Base-by-base conservation (phyloP, 495 filamentous ascomycete genomes). In the Lasiosphaeria ovina region DNA sequence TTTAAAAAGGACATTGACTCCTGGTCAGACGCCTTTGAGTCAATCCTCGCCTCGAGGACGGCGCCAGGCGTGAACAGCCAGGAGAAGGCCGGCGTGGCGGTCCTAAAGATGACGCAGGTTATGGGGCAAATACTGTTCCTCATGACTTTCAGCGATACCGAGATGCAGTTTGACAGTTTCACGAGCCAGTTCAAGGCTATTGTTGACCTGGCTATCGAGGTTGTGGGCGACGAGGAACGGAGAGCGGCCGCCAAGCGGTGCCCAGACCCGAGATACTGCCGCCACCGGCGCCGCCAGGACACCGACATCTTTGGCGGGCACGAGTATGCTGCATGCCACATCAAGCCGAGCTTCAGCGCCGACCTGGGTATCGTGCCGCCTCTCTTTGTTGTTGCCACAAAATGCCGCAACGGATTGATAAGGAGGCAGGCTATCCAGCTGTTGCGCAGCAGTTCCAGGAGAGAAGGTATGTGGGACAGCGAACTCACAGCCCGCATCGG, bases 381-480 rank as follows among this genome's bases (percentile, higher is more conserved):
- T 0, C 73, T 87, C 3, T 88, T 80, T 58, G 72, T 83, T 10
- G 79, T 81, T 11, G 85, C 81, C 7, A 83, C 80, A 11, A 80
- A 80, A 60, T 89, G 85, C 66, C 81, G 85, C 12, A 79, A 88
- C 59, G 75, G 80, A 1, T 49, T 67, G 0, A 77, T 83, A 51
- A 75, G 86, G 11, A 73, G 81, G 4, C 76, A 79, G 57, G 86
- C 86, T 6, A 82, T 88, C 48, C 69, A 74, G 54, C 65, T 87
- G 9, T 71, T 89, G 35, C 71, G 74, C 42, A 76, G 75, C 31
- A 76, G 78, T 49, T 78, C 80, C 4, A 72, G 85, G 36, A 76
- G 85, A 62, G 87, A 89, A 72, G 85, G 82, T 16, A 79, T 88
- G 63, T 88, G 81, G 81, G 83, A 88, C 67, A 86, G 83, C 62